Conservation (phyloP, 2,329 filamentous ascomycete genomes). For the Colletotrichum cereale region DNA sequence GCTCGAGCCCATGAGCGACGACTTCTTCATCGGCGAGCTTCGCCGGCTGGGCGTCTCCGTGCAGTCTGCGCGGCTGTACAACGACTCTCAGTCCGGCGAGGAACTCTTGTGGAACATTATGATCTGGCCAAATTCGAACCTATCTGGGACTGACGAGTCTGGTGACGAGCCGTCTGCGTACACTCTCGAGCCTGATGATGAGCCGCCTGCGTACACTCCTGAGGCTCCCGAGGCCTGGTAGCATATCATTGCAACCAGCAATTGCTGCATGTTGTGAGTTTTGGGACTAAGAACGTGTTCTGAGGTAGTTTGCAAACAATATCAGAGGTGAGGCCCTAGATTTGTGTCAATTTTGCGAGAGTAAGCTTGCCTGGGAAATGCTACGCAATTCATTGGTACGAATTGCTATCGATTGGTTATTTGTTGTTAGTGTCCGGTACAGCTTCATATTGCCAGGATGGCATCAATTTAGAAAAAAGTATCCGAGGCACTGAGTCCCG, state of each 20-base stretch:
- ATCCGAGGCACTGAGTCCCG: not conserved
- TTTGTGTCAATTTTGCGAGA: not conserved
- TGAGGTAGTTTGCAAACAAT: not conserved
- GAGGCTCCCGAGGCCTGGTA: not conserved
- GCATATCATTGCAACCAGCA: not conserved
- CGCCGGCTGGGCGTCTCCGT: not conserved
- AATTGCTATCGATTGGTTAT: accelerated
- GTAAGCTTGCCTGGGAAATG: too few species aligned
- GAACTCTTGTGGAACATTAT: not conserved
- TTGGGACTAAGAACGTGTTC: not conserved
- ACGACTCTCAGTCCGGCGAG: not conserved
- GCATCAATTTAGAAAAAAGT: not conserved
- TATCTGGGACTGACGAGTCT: too few species aligned
- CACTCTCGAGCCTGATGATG: not conserved
- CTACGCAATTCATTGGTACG: not conserved
- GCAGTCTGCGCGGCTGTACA: not conserved
- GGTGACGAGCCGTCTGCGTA: not conserved
- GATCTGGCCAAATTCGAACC: not conserved
- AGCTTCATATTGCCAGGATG: not conserved
- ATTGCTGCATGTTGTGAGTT: not conserved
- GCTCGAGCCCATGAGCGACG: not conserved
- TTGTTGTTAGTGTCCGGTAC: not conserved
- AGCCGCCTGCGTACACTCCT: not conserved
- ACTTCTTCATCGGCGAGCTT: not conserved
- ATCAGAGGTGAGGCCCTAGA: not conserved